Conservation (phyloP, 495 filamentous ascomycete genomes). For the Darksidea phi region DNA sequence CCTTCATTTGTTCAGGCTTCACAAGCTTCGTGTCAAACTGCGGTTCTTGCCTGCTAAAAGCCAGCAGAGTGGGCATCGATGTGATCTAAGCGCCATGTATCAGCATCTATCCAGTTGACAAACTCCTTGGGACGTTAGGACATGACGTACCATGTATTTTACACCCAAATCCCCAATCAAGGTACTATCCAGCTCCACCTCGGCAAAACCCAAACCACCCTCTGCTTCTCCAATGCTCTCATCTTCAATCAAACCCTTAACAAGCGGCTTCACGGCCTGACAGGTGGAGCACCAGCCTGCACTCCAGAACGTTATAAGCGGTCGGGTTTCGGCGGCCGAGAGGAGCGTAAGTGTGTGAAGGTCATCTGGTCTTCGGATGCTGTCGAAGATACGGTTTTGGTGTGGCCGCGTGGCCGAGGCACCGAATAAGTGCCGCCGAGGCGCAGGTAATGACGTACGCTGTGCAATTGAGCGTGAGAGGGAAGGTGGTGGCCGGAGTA, state of each 20-base stretch:
- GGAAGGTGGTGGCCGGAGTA: background rate
- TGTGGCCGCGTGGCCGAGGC: conserved; percentile 2
- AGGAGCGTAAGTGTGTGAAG: conserved; percentile 60
- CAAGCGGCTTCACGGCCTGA: conserved; percentile 52
- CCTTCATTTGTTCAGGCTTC: conserved; percentile 54
- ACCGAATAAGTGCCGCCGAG: conserved; percentile 1
- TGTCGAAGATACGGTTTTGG: conserved; percentile 41
- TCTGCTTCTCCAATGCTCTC: conserved; percentile 58
- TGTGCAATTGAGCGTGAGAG: background rate
- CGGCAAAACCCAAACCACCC: conserved; percentile 60
- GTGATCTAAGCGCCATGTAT: conserved; percentile 47
- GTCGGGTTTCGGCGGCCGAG: conserved; percentile 56
- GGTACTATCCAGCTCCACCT: conserved; percentile 63
- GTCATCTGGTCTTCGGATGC: conserved; percentile 54
- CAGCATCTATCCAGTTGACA: background rate
- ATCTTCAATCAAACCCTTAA: conserved; percentile 53
- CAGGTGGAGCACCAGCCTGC: conserved; percentile 65
- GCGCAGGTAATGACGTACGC: background rate
- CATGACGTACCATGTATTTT: conserved; percentile 50
- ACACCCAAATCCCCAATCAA: conserved; percentile 56
- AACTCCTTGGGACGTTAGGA: background rate
- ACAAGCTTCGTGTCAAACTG: conserved; percentile 55
- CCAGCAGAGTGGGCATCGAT: conserved; percentile 64
- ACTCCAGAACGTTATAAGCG: conserved; percentile 69
- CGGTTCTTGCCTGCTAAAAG: conserved; percentile 62